phyloP scores from a whole-genome alignment of 495 filamentous ascomycete genomes.

The Neurospora cerealis region DNA sequence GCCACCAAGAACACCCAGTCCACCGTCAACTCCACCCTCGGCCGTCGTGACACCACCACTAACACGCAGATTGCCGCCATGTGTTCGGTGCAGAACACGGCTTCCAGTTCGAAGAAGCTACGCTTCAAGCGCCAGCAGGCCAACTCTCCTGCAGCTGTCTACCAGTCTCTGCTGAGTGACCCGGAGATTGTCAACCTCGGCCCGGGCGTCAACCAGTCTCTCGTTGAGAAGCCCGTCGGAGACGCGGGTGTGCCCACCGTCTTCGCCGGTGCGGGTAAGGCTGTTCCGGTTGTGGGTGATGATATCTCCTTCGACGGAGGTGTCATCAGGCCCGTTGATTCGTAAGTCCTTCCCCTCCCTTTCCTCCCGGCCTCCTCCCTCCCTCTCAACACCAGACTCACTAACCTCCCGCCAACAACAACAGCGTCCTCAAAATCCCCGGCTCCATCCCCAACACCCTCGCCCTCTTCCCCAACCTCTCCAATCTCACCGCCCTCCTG shows the following conservation, averaged over 20 bases:
- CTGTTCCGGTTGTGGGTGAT: conserved; percentile 19
- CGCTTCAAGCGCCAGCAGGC: background rate
- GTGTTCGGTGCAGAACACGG: background rate
- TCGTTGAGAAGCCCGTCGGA: background rate
- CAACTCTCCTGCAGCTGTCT: background rate
- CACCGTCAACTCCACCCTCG: background rate
- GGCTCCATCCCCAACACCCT: background rate
- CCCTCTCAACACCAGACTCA: background rate
- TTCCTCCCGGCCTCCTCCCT: background rate
- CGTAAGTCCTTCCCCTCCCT: conserved; percentile 9
- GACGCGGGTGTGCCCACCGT: conserved; percentile 4
- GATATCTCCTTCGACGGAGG: conserved; percentile 23
- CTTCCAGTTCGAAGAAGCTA: background rate
- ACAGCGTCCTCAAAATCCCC: conserved; percentile 30
- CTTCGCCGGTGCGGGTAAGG: conserved; percentile 22
- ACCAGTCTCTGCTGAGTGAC: background rate
- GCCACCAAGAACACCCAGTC: background rate
- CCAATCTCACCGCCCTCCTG: background rate
- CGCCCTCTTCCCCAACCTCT: background rate
- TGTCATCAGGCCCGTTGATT: conserved; percentile 22
- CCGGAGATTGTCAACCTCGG: background rate
- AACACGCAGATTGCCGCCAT: background rate
- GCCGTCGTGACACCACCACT: background rate
- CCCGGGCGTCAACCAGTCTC: background rate
- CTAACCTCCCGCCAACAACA: conserved; percentile 22